Conservation (phyloP, 805 yeast species). For the Spathaspora sp. region DNA sequence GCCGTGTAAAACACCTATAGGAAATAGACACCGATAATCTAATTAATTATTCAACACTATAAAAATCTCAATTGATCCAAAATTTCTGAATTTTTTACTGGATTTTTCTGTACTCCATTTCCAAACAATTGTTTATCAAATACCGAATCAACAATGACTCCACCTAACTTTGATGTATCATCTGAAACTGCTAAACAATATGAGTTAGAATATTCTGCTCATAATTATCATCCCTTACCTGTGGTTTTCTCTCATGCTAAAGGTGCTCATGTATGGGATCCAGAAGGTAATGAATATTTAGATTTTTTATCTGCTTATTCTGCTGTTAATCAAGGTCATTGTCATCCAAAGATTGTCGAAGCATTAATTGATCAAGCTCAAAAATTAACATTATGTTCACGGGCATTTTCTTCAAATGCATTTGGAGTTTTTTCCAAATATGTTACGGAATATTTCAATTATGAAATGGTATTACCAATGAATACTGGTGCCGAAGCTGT, state of each 20-base stretch:
- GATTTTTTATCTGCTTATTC: slow-evolving; percentile 94
- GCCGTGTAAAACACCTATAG: neutral
- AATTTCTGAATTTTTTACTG: neutral
- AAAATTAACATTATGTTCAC: slow-evolving; percentile 77
- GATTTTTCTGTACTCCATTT: neutral
- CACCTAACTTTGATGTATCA: slow-evolving; percentile 47
- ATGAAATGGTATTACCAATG: slow-evolving; percentile 95
- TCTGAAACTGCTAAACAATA: slow-evolving; percentile 61
- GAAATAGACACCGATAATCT: neutral
- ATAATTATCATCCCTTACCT: slow-evolving; percentile 95
- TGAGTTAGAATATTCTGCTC: slow-evolving; percentile 86
- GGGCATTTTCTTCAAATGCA: slow-evolving; percentile 89
- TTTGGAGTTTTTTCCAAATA: slow-evolving; percentile 86
- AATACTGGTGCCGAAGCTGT: slow-evolving; percentile 99
- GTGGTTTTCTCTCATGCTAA: slow-evolving; percentile 83
- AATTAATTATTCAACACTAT: neutral
- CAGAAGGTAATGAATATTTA: slow-evolving; percentile 90
- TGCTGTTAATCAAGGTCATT: slow-evolving; percentile 97
- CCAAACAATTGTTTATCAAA: neutral
- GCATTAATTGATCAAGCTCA: slow-evolving; percentile 88
- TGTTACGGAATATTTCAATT: slow-evolving; percentile 82
- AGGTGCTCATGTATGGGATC: slow-evolving; percentile 98
- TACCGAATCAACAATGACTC: slow-evolving; percentile 13
- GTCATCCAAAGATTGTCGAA: slow-evolving; percentile 86
- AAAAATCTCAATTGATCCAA: neutral